Evolutionary conservation across 352 stramenopile genomes (phyloP), one percentile per base, ranked within the genome.

Genomic region (Phytopythium boreale): DNA sequence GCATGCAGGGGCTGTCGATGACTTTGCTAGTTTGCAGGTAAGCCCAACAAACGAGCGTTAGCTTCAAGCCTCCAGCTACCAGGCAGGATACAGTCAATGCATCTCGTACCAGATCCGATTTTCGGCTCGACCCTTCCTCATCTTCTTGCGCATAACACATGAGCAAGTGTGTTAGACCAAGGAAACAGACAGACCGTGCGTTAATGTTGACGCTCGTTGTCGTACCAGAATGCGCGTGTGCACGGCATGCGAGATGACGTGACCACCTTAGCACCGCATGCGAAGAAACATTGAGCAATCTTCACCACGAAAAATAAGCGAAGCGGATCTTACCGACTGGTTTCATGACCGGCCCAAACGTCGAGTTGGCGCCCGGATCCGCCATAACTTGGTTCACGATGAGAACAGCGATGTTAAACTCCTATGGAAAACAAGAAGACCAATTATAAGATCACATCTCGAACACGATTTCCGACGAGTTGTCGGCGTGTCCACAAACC

Each of bases 191-290:
- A 66, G 11, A 67, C 39, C 1, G 36, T 56, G 36, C 44, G 7
- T 14, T 41, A 57, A 14, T 5, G 29, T 10, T 5, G 17, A 50
- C 0, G 29, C 0, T 17, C 20, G 1, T 1, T 10, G 14, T 34
- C 51, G 41, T 75, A 98, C 82, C 71, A 89, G 72, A n/a, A 99
- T 71, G 22, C 98, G 88, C 15, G 97, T 99, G 57, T 98, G 98
- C 14, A 95, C 97, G 26, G 97, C 97, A 74, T 99, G 98, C 2
- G 98, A 98, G 64, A 99, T 98, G 59, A 99, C 82, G 57, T 94
- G 83, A 7, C 86, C 88, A 61, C 84, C 79, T 88, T 11, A 15
- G 19, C 49, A 39, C 1, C 24, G 26, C 24, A 44, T 26, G 15
- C 5, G 34, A 36, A 4, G 24, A 19, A 34, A 17, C 20, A 31